A percentile compares a stretch with the other conserved stretches of the same genome.
phyloP scores from a whole-genome alignment of 768 basidiomycete species.

The Leucocoprinus sp. region DNA sequence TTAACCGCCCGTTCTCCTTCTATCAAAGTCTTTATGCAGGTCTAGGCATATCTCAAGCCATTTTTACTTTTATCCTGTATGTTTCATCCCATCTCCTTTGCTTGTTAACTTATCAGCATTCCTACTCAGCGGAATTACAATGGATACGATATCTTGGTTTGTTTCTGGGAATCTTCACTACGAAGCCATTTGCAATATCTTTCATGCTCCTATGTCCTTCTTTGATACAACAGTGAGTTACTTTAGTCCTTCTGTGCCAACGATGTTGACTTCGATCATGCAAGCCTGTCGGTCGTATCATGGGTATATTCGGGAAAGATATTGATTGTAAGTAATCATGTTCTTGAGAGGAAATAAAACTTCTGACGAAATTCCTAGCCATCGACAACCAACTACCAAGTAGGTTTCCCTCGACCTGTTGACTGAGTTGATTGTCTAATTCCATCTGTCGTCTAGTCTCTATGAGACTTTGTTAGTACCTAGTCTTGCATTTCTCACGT shows the following conservation, averaged over 20 bases:
- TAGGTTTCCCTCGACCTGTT: constrained; percentile 18
- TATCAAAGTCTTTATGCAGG: constrained; percentile 67
- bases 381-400: constrained; percentile 56
- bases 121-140: constrained; percentile 66
- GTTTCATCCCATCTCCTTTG: constrained; percentile 32
- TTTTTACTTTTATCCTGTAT: constrained; percentile 63
- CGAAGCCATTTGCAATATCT: constrained; percentile 20
- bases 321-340: constrained; percentile 39
- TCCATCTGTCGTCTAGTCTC: constrained; percentile 32
- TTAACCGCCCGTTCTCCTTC: constrained; percentile 41
- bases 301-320: constrained; percentile 59
- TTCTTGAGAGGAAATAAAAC: not conserved
- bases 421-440: not conserved
- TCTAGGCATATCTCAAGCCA: constrained; percentile 63
- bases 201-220: constrained; percentile 76
- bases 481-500: not conserved
- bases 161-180: not conserved
- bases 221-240: constrained; percentile 71
- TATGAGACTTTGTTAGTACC: constrained; percentile 43
- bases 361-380: constrained; percentile 23
- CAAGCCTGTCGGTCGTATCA: constrained; percentile 76
- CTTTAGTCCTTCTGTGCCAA: not conserved
- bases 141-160: constrained; percentile 35
- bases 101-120: constrained; percentile 60
- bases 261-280: constrained; percentile 10